Conservation (phyloP, 495 filamentous ascomycete genomes). For the Hyaloscypha finlandica region DNA sequence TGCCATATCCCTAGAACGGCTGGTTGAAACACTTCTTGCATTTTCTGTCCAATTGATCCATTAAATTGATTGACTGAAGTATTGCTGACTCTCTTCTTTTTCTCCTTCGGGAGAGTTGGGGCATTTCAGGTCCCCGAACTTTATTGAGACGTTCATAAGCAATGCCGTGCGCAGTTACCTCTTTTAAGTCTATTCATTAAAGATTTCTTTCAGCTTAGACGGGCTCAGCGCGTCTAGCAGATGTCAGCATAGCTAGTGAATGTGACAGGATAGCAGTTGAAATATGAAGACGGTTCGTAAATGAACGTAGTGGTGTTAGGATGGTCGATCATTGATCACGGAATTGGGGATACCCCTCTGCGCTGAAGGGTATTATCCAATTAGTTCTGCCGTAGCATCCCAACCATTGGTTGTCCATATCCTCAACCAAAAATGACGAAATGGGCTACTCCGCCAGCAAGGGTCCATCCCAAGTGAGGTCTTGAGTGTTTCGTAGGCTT, state of each 20-base stretch:
- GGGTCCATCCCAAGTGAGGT: background rate
- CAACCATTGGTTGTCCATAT: background rate
- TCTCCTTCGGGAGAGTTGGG: background rate
- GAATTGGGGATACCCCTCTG: slow-evolving; percentile 15
- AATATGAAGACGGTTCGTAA: slow-evolving; percentile 30
- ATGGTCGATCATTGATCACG: slow-evolving; percentile 3
- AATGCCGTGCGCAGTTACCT: background rate
- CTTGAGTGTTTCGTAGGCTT: background rate
- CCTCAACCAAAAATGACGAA: background rate
- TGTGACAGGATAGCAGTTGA: slow-evolving; percentile 31
- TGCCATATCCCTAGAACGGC: background rate
- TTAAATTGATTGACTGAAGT: background rate
- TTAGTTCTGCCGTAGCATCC: no score
- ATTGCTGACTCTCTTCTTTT: background rate
- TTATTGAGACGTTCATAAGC: background rate
- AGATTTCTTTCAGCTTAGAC: background rate
- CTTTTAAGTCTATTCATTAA: background rate
- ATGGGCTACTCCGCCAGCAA: background rate
- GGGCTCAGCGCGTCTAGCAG: background rate
- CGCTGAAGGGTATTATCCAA: background rate
- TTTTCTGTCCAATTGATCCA: background rate
- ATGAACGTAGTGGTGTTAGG: slow-evolving; percentile 25
- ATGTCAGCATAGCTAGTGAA: slow-evolving; percentile 8
- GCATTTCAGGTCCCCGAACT: background rate
- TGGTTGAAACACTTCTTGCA: background rate